Base-by-base conservation (phyloP, 2,329 filamentous ascomycete species). In the Penicillium sp. region DNA sequence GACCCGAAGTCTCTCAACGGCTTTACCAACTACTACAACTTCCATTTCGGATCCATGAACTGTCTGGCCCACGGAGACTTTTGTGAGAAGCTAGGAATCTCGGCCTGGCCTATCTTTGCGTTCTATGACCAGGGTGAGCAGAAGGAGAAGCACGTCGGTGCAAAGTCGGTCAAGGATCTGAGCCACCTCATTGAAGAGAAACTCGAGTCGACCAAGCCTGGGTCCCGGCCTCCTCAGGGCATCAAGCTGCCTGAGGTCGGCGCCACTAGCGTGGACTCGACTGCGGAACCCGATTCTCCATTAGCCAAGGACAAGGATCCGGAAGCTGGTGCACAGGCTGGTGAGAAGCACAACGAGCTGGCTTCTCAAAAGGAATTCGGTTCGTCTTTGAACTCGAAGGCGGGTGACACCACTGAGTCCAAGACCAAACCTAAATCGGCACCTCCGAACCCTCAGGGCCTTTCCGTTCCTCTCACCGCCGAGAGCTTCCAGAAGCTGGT, bases 401-500 rank as follows among this genome's bases (percentile, higher is more conserved):
- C 67, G 30, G 74, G 75, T 49, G 69, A 67, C 51, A 69, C 70
- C 49, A 64, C 69, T 13, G 75, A 79, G 4, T 68, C 72, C 15
- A 72, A 78, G 34, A 80, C 80, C 55, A 77, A 80, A 8, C 76
- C 83, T 5, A 78, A 79, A 23, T 70, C 76, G n/a, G 64, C 66
- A 15, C 83, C 80, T 8, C 84, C 89, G 18, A 97, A 99, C 61
- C 82, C 84, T 3, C 80, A 87, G 33, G 94, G 94, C 6, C 78
- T 82, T 13, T 95, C 91, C 6, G 79, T 91, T 27, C 75, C 86
- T 6, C 80, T 99, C 46, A 91, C 86, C 2, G 87, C 89, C 0
- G 91, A 97, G 68, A 90, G 80, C 57, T 99, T 99, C 77, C 88
- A 95, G 69, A 85, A 84, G 51, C 78, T 88, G 30, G 92, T 99